phyloP scores from a whole-genome alignment of 2,329 filamentous ascomycete genomes.

The Cercospora zeae-maydis region DNA sequence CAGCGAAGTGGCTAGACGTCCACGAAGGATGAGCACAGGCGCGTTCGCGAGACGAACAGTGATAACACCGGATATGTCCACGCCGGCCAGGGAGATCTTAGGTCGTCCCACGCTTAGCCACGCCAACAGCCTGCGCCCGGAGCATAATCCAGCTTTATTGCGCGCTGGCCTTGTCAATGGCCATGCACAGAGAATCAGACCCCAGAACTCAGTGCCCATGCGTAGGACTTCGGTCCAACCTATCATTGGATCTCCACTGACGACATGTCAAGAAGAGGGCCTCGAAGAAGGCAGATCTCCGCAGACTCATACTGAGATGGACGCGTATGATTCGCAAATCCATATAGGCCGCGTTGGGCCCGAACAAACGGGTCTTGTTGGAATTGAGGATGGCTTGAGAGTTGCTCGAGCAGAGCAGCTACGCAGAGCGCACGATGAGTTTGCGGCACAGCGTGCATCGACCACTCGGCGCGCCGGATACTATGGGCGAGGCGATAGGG shows the following conservation, averaged over 20 bases:
- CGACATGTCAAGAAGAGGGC: background rate
- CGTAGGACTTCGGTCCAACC: background rate
- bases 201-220: background rate
- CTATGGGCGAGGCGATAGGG: background rate
- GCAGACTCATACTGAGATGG: background rate
- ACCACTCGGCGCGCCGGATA: background rate
- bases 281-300: background rate
- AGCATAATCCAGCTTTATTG: background rate
- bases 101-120: background rate
- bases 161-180: background rate
- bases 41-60: background rate
- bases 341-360: background rate
- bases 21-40: slow-evolving; percentile 7
- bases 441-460: background rate
- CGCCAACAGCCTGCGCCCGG: slow-evolving; percentile 8
- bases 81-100: background rate
- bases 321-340: background rate
- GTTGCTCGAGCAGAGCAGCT: background rate
- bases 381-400: background rate
- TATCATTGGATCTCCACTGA: background rate
- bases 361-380: background rate
- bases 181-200: background rate
- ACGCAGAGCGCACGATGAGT: background rate
- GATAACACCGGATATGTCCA: background rate
- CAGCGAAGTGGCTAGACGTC: background rate